phyloP scores from a whole-genome alignment of 176 grass and related monocot species.

The Ensete glaucum region DNA sequence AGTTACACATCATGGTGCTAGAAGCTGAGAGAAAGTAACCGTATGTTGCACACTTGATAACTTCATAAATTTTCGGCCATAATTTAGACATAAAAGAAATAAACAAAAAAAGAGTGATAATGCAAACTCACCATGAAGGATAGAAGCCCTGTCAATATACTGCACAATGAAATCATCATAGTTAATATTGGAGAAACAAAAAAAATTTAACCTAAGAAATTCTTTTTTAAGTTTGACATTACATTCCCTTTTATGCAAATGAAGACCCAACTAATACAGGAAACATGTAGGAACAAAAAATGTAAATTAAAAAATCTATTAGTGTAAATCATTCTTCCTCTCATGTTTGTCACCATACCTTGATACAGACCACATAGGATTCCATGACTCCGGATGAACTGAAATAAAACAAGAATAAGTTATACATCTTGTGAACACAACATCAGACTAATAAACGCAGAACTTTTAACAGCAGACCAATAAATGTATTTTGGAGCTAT shows the following conservation, averaged over 20 bases:
- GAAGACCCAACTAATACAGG: neutral
- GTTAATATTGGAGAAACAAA: constrained; percentile 11
- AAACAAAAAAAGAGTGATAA: neutral
- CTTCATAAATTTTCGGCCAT: neutral
- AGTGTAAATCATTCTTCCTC: neutral
- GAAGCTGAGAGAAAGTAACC: neutral
- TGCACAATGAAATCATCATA: constrained; percentile 39
- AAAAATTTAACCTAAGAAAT: neutral
- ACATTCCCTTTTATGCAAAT: neutral
- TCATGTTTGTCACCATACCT: constrained; percentile 35
- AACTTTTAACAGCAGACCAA: neutral
- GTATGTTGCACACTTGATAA: neutral
- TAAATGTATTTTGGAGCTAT: neutral
- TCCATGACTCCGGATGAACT: constrained; percentile 99
- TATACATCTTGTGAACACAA: constrained; percentile 10
- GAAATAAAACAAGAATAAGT: constrained; percentile 21
- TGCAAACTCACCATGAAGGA: constrained; percentile 90
- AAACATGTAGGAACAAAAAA: neutral
- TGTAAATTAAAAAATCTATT: neutral
- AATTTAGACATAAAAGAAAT: neutral
- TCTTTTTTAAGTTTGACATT: neutral
- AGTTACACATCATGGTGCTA: too few species aligned
- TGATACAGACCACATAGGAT: constrained; percentile 99
- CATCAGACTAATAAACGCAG: neutral
- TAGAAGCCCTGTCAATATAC: constrained; percentile 89